Evolutionary conservation across 192 early-diverging fungal genomes (phyloP), one percentile per base, ranked within the genome.

Genomic region (Oehlia diaphana): DNA sequence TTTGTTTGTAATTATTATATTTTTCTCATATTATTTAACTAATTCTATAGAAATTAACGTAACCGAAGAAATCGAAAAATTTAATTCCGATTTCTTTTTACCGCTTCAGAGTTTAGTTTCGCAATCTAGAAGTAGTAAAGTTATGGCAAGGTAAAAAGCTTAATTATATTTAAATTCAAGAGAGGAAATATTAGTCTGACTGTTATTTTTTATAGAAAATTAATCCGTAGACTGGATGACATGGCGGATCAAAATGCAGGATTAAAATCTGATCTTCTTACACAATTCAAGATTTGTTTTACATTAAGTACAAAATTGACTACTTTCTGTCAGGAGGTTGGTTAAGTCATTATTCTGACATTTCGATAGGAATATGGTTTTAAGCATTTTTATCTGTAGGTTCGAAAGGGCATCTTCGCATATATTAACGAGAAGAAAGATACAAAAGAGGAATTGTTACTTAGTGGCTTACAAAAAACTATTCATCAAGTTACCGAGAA

Each of bases 151-250:
- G 89, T 88, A 87, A 62, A 37, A 21, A 21, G 21, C 19, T 47
- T 12, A 14, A 70, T 4, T 28, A 61, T 14, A 33, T n/a, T 28
- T 49, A 35, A 21, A 37, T 10, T 9, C 28, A 26, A 37, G 5
- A 19, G 50, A 42, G 6, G 26, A 39, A 42, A 26, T 78, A 50
- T 35, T 23, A 14, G 16, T 61, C 21, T 19, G 14, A 62, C 21
- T 0, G 39, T 35, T 49, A 35, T 12, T 7, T 72, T 16, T 26
- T 69, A 19, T 83, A 90, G 91, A 68, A 93, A 91, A 85, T 74
- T 94, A 64, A 68, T 92, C 78, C 88, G 91, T n/a, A 89, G 89
- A 28, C 67, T 92, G 28, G 87, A 89, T 26, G 93, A 94, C 62
- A 79, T 92, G 16, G 74, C 84, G 4, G 87, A 84, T 58, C 85